These are phyloP conservation scores for Luvunga scandens DNA, from an alignment of 345 rosid genomes.

Conservation along the genomic window DNA sequence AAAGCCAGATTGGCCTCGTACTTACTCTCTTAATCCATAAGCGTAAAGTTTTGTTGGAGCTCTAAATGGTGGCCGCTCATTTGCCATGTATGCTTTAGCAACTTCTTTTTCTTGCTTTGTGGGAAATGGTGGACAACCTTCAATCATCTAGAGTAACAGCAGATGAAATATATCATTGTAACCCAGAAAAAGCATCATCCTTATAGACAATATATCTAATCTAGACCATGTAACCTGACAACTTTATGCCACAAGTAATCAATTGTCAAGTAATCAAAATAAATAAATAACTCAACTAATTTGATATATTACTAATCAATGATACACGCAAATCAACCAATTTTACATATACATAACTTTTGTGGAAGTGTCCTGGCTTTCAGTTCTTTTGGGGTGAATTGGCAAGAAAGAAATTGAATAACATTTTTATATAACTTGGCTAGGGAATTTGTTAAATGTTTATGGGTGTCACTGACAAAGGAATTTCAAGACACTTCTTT, in stretches of 20 bases:
- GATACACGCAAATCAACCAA: not conserved
- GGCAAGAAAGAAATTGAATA: not conserved
- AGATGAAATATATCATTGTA: slow-evolving; percentile 3
- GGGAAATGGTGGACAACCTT: slow-evolving; percentile 71
- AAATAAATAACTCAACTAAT: not conserved
- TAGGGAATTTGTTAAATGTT: not conserved
- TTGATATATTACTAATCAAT: not conserved
- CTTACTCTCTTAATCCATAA: slow-evolving; percentile 64
- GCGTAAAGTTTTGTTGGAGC: slow-evolving; percentile 57
- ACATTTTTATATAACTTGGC: not conserved
- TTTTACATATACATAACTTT: not conserved
- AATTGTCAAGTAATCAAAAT: not conserved
- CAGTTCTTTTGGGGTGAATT: not conserved
- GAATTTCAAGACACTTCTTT: not conserved
- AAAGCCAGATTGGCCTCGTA: not conserved
- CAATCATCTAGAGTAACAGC: slow-evolving; percentile 58
- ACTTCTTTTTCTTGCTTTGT: slow-evolving; percentile 60
- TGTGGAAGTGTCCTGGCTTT: not conserved
- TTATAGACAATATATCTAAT: not conserved
- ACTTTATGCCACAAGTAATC: not conserved
- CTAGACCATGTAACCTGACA: not conserved
- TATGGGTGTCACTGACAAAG: not conserved
- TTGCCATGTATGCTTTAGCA: slow-evolving; percentile 60
- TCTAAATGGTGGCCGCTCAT: slow-evolving; percentile 76
- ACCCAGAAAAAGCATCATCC: not conserved